Evolutionary conservation across 306 rosid genomes (phyloP), one percentile per base, ranked within the genome.

Genomic region (Ziziphus jujuba): DNA sequence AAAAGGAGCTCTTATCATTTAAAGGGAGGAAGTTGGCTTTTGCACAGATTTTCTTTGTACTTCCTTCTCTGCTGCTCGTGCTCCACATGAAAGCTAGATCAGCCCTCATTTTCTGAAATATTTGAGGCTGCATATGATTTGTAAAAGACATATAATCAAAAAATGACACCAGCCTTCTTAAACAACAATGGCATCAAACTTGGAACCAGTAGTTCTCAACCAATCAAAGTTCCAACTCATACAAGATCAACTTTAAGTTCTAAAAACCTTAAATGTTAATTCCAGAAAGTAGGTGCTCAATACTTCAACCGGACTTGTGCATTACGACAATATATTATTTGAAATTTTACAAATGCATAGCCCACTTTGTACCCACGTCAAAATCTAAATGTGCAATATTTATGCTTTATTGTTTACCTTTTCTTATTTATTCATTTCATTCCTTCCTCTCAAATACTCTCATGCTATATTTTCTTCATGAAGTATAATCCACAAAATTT

Each of bases 11-110:
- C 53, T 67, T 75, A 53, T 77, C 71, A 44, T 79, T 62, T 61
- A 71, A 70, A 61, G 87, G 72, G 47, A 56, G 74, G 74, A 78
- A 67, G 75, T 67, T 74, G 69, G 81, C 70, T 78, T 76, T 83
- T 52, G 76, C 64, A 65, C 82, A 89, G 40, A 84, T 58, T 70
- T 84, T 82, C 74, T 79, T 84, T 5, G 64, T 45, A 56, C 76
- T 84, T 86, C 88, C 90, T 33, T 71, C 71, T 83, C 77, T 87
- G 70, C 71, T 73, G 53, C 81, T 80, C 59, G 86, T 83, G 84
- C 77, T 90, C 96, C 93, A 92, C 97, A 92, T 81, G 70, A 89
- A 84, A 60, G 98, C 97, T 35, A 92, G 87, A 81, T 92, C 93
- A 51, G 97, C 87, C 72, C 89, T 84, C 89, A 90, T 81, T 82